These are phyloP conservation scores for Microdochium trichocladiopsis DNA, from an alignment of 2,329 filamentous ascomycete species.

Conservation along the genomic window DNA sequence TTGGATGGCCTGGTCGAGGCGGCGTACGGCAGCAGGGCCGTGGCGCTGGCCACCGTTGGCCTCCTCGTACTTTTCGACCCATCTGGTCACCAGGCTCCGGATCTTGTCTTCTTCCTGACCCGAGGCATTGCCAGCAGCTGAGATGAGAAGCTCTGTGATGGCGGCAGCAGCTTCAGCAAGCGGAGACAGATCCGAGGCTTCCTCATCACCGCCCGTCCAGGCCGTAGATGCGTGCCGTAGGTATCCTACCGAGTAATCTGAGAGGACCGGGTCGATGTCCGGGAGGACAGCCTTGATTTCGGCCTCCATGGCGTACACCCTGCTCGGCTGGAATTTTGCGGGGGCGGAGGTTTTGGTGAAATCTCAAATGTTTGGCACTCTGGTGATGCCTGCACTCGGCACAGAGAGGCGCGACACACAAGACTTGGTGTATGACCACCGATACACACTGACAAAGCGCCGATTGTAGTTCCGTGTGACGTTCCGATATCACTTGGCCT, in stretches of 20 bases:
- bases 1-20: constrained; percentile 90
- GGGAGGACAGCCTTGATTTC: constrained; percentile 81
- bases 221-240: constrained; percentile 85
- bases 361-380: neutral
- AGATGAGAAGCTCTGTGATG: constrained; percentile 83
- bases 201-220: constrained; percentile 60
- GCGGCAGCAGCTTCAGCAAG: constrained; percentile 76
- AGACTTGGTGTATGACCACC: too few species aligned
- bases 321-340: constrained; percentile 9
- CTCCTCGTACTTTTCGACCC: constrained; percentile 74
- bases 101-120: constrained; percentile 69
- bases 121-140: constrained; percentile 81
- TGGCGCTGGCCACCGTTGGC: constrained; percentile 65
- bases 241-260: constrained; percentile 91
- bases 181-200: constrained; percentile 63
- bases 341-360: neutral
- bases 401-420: too few species aligned
- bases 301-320: constrained; percentile 62
- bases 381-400: neutral
- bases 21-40: constrained; percentile 69
- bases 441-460: too few species aligned
- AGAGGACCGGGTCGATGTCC: constrained; percentile 80
- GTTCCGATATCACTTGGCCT: too few species aligned
- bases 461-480: too few species aligned
- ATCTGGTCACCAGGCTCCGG: constrained; percentile 78